Conservation (phyloP, 805 yeast genomes). For the Lachancea lanzarotensis region DNA sequence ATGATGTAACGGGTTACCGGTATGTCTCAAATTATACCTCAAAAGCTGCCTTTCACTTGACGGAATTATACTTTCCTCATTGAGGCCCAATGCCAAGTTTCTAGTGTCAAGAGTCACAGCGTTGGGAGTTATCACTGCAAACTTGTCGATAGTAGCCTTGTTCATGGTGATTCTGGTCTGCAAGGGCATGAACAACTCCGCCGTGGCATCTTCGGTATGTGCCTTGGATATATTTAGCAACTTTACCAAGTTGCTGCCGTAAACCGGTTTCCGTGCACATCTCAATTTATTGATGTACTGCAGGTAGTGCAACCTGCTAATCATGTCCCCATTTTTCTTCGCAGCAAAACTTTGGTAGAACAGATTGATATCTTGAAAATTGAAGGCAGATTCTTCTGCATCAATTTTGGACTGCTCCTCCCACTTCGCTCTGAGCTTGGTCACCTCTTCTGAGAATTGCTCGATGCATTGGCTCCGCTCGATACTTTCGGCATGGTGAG, state of each 20-base stretch:
- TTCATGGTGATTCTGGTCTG: constrained; percentile 36
- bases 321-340: constrained; percentile 44
- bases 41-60: constrained; percentile 26
- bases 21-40: constrained; percentile 9
- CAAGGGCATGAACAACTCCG: constrained; percentile 39
- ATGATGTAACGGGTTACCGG: constrained; percentile 59
- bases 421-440: constrained; percentile 33
- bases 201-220: constrained; percentile 11
- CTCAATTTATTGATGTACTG: constrained; percentile 60
- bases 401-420: constrained; percentile 8
- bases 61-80: constrained; percentile 21
- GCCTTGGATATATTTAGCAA: constrained; percentile 34
- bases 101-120: constrained; percentile 72
- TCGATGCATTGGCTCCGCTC: constrained; percentile 42
- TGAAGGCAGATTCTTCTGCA: constrained; percentile 17
- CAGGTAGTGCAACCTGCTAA: constrained; percentile 49
- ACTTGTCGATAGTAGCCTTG: constrained; percentile 57
- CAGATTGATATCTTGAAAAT: constrained; percentile 39
- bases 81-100: constrained; percentile 31
- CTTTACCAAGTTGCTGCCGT: constrained; percentile 52
- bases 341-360: constrained; percentile 55
- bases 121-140: constrained; percentile 81
- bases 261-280: constrained; percentile 59
- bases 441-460: constrained; percentile 40
- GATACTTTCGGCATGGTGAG: constrained; percentile 42